Base-by-base conservation (phyloP, 495 filamentous ascomycete species). In the Tetracladium setigerum region DNA sequence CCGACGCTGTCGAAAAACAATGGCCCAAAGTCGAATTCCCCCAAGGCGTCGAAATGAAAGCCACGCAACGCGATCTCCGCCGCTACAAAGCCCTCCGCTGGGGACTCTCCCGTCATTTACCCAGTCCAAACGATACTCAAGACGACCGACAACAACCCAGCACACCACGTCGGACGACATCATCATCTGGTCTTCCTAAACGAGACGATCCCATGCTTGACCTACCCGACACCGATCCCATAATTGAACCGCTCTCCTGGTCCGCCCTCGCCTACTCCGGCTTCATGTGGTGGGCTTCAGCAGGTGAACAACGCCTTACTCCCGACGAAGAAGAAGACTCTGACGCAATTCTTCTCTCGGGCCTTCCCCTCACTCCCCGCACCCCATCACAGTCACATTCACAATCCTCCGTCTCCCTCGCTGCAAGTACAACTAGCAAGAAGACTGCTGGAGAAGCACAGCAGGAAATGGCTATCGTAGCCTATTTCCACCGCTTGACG, bases 201-300 rank as follows among this genome's bases (percentile, higher is more conserved):
- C 66, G 41, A 40, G 44, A 55, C 30, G 40, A 45, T 11, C 50
- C 54, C 10, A 50, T 55, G 50, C 52, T 58, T 13, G 49, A 44
- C 45, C 27, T 58, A 50, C 57, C 39, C 41, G 60, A 52, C 56
- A 70, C 66, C 32, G 74, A 76, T 30, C 55, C 62, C 30, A 71
- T 89, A 18, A 75, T 86, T 37, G 89, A 95, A 55, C 82, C 87
- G 0, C 69, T 81, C 32, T 86, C 83, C n/a, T 97, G 91, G 92
- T 72, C 87, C 0, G 86, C 87, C 6, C 76, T 95, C 11, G 90
- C 90, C 8, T 97, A 96, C 60, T 79, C 76, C 19, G 83, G 85
- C 4, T 95, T 96, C 70, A 90, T 96, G 68, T 98, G 91, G 91
- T 98, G 92, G 92, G 92, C 92, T 0, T 90, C 87, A 1, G 92